These are phyloP conservation scores for Ophiocordyceps robertsii DNA, from an alignment of 2,329 filamentous ascomycete genomes.

Conservation along the genomic window DNA sequence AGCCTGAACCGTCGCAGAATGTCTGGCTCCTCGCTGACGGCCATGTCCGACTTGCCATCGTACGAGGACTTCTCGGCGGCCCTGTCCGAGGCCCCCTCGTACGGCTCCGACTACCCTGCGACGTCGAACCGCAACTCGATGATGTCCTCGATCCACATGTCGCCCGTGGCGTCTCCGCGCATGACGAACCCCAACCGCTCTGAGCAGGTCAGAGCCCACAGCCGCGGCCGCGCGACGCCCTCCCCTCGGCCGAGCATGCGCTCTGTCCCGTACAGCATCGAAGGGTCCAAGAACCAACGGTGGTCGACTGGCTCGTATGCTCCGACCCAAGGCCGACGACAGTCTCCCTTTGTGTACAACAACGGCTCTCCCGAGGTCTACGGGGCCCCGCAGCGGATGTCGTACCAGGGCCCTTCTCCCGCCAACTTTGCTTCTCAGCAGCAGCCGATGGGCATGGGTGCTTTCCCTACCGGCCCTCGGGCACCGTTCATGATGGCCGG, in stretches of 20 bases:
- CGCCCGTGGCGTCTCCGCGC: constrained; percentile 58
- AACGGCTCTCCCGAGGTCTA: constrained; percentile 47
- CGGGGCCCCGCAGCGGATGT: constrained; percentile 41
- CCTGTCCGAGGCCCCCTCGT: constrained; percentile 53
- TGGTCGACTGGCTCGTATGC: constrained; percentile 69
- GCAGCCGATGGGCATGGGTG: constrained; percentile 38
- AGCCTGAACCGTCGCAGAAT: constrained; percentile 46
- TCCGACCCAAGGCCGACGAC: constrained; percentile 38
- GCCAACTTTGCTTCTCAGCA: constrained; percentile 28
- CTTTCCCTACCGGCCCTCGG: constrained; percentile 41
- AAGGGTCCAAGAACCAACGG: constrained; percentile 53
- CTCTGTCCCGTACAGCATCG: constrained; percentile 57
- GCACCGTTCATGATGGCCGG: constrained; percentile 41
- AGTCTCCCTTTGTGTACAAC: constrained; percentile 50
- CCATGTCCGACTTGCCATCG: constrained; percentile 53
- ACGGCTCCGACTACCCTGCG: constrained; percentile 52
- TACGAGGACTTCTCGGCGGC: constrained; percentile 59
- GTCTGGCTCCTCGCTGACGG: constrained; percentile 61
- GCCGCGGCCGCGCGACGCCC: constrained; percentile 57
- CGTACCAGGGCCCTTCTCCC: constrained; percentile 21
- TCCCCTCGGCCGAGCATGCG: constrained; percentile 56
- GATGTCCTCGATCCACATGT: constrained; percentile 57
- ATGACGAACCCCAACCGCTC: constrained; percentile 48
- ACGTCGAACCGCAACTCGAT: constrained; percentile 56
- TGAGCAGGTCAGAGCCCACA: constrained; percentile 49